phyloP scores from a whole-genome alignment of 768 basidiomycete species.

The Termitomyces sp. region DNA sequence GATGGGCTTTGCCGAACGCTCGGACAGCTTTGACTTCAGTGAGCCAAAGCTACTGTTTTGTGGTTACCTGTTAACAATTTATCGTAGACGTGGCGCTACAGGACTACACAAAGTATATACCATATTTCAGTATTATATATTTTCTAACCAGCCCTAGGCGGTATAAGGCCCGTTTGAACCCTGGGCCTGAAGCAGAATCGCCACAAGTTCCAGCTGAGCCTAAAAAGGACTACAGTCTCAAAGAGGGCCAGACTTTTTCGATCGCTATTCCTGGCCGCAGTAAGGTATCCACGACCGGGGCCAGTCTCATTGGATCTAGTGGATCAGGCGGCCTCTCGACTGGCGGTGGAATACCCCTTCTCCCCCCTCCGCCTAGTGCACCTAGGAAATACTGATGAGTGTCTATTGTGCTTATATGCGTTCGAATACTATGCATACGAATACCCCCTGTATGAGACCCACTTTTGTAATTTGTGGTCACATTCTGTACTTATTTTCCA shows the following conservation, averaged over 20 bases:
- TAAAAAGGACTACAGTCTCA: slow-evolving; percentile 90
- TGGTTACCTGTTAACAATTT: slow-evolving; percentile 5
- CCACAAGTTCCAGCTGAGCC: slow-evolving; percentile 71
- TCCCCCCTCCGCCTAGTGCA: slow-evolving; percentile 81
- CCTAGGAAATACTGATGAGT: slow-evolving; percentile 33
- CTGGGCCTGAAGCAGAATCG: slow-evolving; percentile 42
- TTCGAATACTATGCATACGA: not conserved
- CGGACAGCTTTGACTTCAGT: slow-evolving; percentile 94
- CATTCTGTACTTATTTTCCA: not conserved
- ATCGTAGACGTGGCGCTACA: slow-evolving; percentile 73
- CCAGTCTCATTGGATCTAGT: slow-evolving; percentile 33
- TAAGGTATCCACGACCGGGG: slow-evolving; percentile 27
- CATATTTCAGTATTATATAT: not conserved
- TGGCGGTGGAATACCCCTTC: slow-evolving; percentile 53
- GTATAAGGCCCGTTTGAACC: slow-evolving; percentile 57
- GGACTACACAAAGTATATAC: slow-evolving; percentile 71
- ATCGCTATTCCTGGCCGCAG: slow-evolving; percentile 84
- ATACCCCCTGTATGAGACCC: not conserved
- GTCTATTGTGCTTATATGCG: not conserved
- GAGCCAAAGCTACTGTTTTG: slow-evolving; percentile 23
- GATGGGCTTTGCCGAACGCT: slow-evolving; percentile 85
- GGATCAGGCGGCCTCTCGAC: slow-evolving; percentile 18
- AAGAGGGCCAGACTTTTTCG: slow-evolving; percentile 92
- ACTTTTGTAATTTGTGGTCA: not conserved
- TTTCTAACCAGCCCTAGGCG: slow-evolving; percentile 36